These are phyloP conservation scores for Gloeopeniophorella convolvens DNA, from an alignment of 768 basidiomycete species.

Conservation along the genomic window DNA sequence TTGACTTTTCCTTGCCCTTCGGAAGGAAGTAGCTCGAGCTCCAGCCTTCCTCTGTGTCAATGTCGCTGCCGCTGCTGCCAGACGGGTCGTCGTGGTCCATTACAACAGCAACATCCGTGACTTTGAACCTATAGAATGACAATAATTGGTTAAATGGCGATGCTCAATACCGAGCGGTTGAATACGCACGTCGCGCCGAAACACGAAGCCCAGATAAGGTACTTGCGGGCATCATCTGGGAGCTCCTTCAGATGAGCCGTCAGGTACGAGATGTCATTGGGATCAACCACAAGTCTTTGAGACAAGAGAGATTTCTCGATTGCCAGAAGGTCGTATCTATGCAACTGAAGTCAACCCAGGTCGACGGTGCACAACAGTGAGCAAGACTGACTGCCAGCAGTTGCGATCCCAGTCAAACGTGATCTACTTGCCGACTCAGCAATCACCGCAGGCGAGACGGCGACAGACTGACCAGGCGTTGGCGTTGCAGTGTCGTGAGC, in stretches of 20 bases:
- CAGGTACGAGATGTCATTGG: conserved; percentile 57
- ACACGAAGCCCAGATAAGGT: conserved; percentile 64
- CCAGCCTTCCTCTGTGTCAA: conserved; percentile 39
- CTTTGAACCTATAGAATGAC: conserved; percentile 48
- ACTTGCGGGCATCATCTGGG: conserved; percentile 58
- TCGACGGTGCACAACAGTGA: background rate
- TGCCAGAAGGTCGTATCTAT: conserved; percentile 47
- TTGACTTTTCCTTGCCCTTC: conserved; percentile 36
- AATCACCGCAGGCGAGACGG: background rate
- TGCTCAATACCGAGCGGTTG: background rate
- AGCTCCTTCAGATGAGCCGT: conserved; percentile 52
- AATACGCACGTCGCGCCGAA: conserved; percentile 60
- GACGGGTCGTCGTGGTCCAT: conserved; percentile 68
- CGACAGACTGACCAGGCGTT: conserved; percentile 45
- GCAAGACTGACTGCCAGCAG: conserved; percentile 50
- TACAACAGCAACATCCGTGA: conserved; percentile 64
- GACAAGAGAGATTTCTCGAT: conserved; percentile 51
- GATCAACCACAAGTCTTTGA: conserved; percentile 46
- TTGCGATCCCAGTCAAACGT: conserved; percentile 60
- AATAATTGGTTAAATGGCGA: background rate
- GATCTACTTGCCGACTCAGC: conserved; percentile 36
- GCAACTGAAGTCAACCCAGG: background rate
- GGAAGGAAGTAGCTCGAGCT: conserved; percentile 46
- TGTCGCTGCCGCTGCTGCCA: conserved; percentile 47
- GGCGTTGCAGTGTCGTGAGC: conserved; percentile 55